Conservation (phyloP, 495 filamentous ascomycete genomes). For the Xylaria longipes region DNA sequence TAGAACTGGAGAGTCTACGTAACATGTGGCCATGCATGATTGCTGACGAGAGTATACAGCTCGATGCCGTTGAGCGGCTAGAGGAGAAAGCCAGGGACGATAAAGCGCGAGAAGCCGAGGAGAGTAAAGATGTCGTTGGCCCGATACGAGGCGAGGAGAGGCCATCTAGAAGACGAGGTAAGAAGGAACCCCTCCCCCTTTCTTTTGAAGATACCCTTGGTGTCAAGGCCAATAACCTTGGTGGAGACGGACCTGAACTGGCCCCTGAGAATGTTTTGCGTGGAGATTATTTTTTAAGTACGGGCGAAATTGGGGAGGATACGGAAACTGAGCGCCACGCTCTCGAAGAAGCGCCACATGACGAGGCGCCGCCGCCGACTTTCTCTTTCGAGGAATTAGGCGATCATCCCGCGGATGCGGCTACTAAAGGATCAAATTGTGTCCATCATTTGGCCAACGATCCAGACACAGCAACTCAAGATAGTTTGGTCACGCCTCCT, state of each 20-base stretch:
- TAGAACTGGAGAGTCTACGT: constrained; percentile 18
- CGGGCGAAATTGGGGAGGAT: background rate
- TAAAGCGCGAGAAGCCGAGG: constrained; percentile 37
- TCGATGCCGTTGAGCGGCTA: constrained; percentile 19
- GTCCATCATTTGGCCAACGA: background rate
- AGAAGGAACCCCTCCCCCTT: constrained; percentile 41
- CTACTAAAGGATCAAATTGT: background rate
- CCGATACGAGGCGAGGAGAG: constrained; percentile 45
- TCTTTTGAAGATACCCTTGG: constrained; percentile 42
- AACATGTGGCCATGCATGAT: background rate
- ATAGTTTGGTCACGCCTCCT: background rate
- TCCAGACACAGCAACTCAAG: background rate
- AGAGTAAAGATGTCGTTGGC: constrained; percentile 45
- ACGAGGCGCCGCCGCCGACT: background rate
- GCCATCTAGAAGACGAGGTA: constrained; percentile 45
- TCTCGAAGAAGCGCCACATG: constrained; percentile 1
- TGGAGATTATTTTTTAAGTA: background rate
- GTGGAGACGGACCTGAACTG: constrained; percentile 33
- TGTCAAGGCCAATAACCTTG: constrained; percentile 35
- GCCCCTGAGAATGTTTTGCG: constrained; percentile 28
- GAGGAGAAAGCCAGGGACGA: constrained; percentile 27
- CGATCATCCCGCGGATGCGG: background rate
- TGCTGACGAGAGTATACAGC: constrained; percentile 22
- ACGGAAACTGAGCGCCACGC: background rate
- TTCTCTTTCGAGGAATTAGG: background rate